Percentiles rank a stretch among this genome's conserved stretches.
Conservation (phyloP, 176 grass and related monocot species). For the Avena eriantha region DNA sequence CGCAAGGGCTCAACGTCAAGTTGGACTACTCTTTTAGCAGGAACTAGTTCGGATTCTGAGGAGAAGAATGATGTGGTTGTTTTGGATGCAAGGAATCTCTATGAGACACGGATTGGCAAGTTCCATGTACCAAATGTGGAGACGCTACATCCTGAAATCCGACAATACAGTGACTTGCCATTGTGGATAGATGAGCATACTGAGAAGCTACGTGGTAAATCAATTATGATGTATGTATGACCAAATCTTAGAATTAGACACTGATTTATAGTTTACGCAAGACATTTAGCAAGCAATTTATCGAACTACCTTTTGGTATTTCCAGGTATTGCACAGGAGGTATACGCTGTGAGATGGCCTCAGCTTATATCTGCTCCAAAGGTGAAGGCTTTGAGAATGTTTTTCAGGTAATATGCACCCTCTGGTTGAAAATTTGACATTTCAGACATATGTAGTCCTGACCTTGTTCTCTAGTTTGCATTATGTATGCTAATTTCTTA, state of each 20-base stretch:
- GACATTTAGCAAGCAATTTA: neutral
- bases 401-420: conserved; percentile 64
- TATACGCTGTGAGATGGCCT: conserved; percentile 92
- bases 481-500: conserved; percentile 38
- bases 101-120: conserved; percentile 92
- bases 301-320: conserved; percentile 26
- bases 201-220: conserved; percentile 73
- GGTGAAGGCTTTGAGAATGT: conserved; percentile 85
- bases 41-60: conserved; percentile 36
- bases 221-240: conserved; percentile 72
- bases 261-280: neutral
- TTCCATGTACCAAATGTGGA: conserved; percentile 77
- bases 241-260: neutral
- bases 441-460: neutral
- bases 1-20: neutral
- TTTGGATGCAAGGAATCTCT: conserved; percentile 87
- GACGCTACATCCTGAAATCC: conserved; percentile 77
- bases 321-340: conserved; percentile 94
- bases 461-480: conserved; percentile 18
- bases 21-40: neutral
- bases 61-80: conserved; percentile 65
- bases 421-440: neutral
- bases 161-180: conserved; percentile 90
- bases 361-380: conserved; percentile 91
- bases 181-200: conserved; percentile 85